phyloP scores from a whole-genome alignment of 805 yeast genomes.

The Hanseniaspora lindneri region DNA sequence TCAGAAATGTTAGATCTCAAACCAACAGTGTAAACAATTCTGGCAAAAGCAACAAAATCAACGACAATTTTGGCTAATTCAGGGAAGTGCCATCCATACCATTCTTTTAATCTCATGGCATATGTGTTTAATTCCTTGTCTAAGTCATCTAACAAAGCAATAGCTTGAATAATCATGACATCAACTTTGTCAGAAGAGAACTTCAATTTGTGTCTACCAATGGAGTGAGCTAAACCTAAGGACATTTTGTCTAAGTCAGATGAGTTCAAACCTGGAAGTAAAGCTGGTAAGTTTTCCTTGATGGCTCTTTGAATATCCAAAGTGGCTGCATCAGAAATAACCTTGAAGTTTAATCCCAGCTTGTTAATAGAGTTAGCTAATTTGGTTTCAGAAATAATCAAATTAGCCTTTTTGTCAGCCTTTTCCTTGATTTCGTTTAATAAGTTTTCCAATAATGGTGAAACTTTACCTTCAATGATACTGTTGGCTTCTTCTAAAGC shows the following conservation, averaged over 20 bases:
- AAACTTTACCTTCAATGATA: slow-evolving; percentile 85
- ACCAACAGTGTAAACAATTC: slow-evolving; percentile 89
- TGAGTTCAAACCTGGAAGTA: slow-evolving; percentile 85
- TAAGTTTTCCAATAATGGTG: slow-evolving; percentile 65
- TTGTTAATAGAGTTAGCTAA: slow-evolving; percentile 94
- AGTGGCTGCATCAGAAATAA: slow-evolving; percentile 90
- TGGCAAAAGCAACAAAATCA: slow-evolving; percentile 93
- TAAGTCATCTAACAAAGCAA: slow-evolving; percentile 88
- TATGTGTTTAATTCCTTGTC: slow-evolving; percentile 97
- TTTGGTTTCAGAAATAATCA: slow-evolving; percentile 89
- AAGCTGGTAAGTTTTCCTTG: slow-evolving; percentile 84
- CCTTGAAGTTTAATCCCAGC: slow-evolving; percentile 73
- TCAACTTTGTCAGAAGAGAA: slow-evolving; percentile 97
- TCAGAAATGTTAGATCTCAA: slow-evolving; percentile 80
- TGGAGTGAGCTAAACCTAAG: slow-evolving; percentile 94
- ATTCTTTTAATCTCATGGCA: slow-evolving; percentile 97
- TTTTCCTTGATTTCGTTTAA: slow-evolving; percentile 51
- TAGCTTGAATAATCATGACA: slow-evolving; percentile 98
- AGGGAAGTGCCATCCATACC: slow-evolving; percentile 99
- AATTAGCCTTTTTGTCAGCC: slow-evolving; percentile 69
- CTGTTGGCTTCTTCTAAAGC: slow-evolving; percentile 93
- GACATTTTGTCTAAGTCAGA: slow-evolving; percentile 85
- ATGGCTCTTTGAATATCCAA: slow-evolving; percentile 91
- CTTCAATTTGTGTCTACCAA: slow-evolving; percentile 95
- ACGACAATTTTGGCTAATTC: slow-evolving; percentile 94